These are phyloP conservation scores for Tephrocybe sp. DNA, from an alignment of 768 basidiomycete species.

Conservation along the genomic window DNA sequence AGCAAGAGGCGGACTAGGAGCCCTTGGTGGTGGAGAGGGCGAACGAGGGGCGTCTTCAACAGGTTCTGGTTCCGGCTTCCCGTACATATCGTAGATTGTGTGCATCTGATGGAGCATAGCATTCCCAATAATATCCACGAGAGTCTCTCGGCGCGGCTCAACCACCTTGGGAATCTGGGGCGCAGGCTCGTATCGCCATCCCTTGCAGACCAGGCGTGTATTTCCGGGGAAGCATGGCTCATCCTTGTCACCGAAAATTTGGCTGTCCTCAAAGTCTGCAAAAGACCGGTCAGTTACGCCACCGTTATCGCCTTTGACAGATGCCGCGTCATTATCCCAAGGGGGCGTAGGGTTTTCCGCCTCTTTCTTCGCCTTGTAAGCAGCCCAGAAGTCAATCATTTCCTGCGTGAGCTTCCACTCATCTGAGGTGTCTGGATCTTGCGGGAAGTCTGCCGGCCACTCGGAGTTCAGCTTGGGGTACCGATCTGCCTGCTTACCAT, in stretches of 20 bases:
- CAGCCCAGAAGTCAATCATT: conserved; percentile 12
- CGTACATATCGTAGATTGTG: not conserved
- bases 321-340: not conserved
- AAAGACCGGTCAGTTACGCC: conserved; percentile 3
- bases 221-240: conserved; percentile 6
- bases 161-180: not conserved
- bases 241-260: not conserved
- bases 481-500: conserved; percentile 4
- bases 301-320: conserved; percentile 2
- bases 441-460: conserved; percentile 9
- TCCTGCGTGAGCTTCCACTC: conserved; percentile 11
- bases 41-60: not conserved
- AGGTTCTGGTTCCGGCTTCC: not conserved
- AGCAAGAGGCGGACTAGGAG: not conserved
- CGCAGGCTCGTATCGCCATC: conserved; percentile 5
- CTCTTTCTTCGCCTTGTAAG: conserved; percentile 5
- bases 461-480: not conserved
- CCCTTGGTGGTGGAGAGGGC: not conserved
- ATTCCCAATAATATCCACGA: not conserved
- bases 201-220: conserved; percentile 4
- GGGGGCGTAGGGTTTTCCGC: conserved; percentile 9
- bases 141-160: not conserved
- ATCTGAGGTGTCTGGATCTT: conserved; percentile 9
- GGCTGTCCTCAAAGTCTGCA: not conserved
- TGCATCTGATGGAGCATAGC: conserved; percentile 1